Conservation (phyloP, 352 stramenopile species). For the Paralagenidium karlingii region DNA sequence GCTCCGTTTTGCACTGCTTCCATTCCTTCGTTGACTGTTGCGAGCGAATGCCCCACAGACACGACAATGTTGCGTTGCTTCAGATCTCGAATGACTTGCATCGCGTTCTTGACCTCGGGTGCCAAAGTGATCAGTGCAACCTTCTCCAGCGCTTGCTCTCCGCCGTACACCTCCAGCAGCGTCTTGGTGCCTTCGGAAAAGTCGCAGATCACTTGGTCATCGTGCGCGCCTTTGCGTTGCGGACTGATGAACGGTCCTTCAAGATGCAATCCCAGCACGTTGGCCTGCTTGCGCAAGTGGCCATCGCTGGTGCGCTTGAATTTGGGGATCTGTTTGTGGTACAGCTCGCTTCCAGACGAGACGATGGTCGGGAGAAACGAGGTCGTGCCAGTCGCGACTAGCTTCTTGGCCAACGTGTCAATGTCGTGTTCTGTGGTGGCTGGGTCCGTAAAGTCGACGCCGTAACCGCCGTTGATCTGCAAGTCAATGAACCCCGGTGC, state of each 20-base stretch:
- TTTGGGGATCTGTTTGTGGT: slow-evolving; percentile 35
- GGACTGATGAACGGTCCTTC: slow-evolving; percentile 85
- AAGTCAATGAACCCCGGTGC: slow-evolving; percentile 84
- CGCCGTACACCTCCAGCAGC: slow-evolving; percentile 37
- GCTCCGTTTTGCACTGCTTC: slow-evolving; percentile 48
- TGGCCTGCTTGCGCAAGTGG: slow-evolving; percentile 20
- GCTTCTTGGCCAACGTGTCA: slow-evolving; percentile 21
- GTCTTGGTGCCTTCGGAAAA: slow-evolving; percentile 25
- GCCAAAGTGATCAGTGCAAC: slow-evolving; percentile 80
- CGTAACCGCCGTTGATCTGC: slow-evolving; percentile 84
- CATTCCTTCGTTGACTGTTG: slow-evolving; percentile 53
- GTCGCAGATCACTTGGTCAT: slow-evolving; percentile 30
- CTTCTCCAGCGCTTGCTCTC: slow-evolving; percentile 32
- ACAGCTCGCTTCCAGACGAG: slow-evolving; percentile 46
- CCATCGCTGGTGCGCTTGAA: slow-evolving; percentile 24
- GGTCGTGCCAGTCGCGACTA: slow-evolving; percentile 67
- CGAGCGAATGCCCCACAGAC: slow-evolving; percentile 67
- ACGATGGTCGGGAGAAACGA: slow-evolving; percentile 85
- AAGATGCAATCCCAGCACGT: slow-evolving; percentile 78
- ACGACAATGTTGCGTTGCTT: slow-evolving; percentile 25
- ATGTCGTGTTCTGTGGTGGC: slow-evolving; percentile 25
- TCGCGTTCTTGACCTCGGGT: slow-evolving; percentile 65
- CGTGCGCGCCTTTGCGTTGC: slow-evolving; percentile 71
- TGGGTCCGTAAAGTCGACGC: slow-evolving; percentile 73
- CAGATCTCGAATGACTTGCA: slow-evolving; percentile 34